phyloP scores from a whole-genome alignment of 495 filamentous ascomycete species.

The Opeltia flavorubescens region DNA sequence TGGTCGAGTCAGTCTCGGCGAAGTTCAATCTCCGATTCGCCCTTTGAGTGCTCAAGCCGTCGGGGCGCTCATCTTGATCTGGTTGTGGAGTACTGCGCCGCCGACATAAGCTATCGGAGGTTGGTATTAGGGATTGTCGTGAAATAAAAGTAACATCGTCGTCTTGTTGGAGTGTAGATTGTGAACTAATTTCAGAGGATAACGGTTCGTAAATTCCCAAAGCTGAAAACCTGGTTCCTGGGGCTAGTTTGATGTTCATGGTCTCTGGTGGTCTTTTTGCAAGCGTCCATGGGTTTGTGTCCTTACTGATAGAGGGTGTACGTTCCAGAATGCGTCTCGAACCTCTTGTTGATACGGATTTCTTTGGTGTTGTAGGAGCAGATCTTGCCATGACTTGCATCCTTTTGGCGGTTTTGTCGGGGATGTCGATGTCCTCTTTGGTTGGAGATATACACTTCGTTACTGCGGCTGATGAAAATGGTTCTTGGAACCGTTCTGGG shows the following conservation, averaged over 20 bases:
- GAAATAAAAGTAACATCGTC: not conserved
- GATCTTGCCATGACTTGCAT: not conserved
- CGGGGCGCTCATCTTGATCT: no score
- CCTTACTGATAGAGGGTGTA: not conserved
- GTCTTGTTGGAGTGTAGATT: not conserved
- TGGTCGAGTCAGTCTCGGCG: not conserved
- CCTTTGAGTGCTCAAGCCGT: no score
- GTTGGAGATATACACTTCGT: not conserved
- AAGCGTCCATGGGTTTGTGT: slow-evolving; percentile 11
- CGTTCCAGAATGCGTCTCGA: not conserved
- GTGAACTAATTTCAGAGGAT: not conserved
- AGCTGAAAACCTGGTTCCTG: slow-evolving; percentile 5
- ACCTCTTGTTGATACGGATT: not conserved
- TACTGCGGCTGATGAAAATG: not conserved
- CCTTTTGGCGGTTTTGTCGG: not conserved
- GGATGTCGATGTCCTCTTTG: no score
- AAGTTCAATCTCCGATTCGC: slow-evolving; percentile 9
- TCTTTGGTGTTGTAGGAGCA: not conserved
- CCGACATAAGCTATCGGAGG: not conserved
- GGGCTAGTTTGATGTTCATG: slow-evolving; percentile 2
- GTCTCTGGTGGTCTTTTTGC: slow-evolving; percentile 8
- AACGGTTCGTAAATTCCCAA: slow-evolving; percentile 7
- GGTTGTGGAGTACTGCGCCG: no score
- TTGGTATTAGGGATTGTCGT: not conserved
- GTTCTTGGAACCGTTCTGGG: not conserved